phyloP scores from a whole-genome alignment of 495 filamentous ascomycete genomes.

The Neurospora sp. region DNA sequence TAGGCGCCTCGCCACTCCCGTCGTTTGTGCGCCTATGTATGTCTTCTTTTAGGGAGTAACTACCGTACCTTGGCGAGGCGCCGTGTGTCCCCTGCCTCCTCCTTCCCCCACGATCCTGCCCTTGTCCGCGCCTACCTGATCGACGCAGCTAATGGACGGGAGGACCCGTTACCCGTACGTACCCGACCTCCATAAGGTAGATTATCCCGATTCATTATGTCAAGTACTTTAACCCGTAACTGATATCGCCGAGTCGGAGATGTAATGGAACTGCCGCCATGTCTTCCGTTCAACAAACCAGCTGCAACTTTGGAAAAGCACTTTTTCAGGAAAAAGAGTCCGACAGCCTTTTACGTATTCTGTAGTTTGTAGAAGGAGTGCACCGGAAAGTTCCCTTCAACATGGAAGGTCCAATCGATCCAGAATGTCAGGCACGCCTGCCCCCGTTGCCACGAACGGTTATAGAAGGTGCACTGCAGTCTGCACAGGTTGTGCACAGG shows the following conservation, averaged over 20 bases:
- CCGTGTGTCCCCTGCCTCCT: not conserved
- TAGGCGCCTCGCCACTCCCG: not conserved
- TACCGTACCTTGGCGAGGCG: not conserved
- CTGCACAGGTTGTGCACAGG: not conserved
- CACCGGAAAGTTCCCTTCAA: not conserved
- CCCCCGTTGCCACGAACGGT: not conserved
- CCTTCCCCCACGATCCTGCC: not conserved
- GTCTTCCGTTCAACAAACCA: not conserved
- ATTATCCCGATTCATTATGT: not conserved
- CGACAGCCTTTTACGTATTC: not conserved
- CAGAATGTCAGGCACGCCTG: not conserved
- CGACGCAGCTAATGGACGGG: not conserved
- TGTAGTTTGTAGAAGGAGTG: not conserved
- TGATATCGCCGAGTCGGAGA: not conserved
- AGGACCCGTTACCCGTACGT: not conserved
- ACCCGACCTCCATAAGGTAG: not conserved
- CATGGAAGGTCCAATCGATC: not conserved
- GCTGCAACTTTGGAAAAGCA: not conserved
- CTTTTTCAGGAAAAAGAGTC: no score
- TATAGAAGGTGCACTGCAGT: not conserved
- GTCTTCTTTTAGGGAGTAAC: not conserved
- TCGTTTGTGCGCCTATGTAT: not conserved
- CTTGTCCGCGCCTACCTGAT: not conserved
- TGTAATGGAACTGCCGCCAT: not conserved
- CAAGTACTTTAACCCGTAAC: not conserved